Evolutionary conservation across 2,329 filamentous ascomycete species (phyloP), one percentile per base, ranked within the genome.

Genomic region (Cladosporium oxysporum): DNA sequence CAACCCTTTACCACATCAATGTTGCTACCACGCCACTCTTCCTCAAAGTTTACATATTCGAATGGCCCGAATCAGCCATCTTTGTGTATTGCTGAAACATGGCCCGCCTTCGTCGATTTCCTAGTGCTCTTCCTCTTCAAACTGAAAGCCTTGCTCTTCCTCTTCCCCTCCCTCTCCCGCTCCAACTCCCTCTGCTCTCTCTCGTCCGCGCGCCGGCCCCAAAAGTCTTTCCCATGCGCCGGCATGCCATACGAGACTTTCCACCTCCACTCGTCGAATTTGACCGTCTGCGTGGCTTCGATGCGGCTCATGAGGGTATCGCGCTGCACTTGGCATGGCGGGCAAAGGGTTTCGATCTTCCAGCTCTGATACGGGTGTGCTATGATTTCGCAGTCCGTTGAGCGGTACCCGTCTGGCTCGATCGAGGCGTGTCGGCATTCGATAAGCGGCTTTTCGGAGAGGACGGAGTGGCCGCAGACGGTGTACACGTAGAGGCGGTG

Each of bases 401-500:
- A 73, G 66, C 64, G 71, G 10, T 67, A 67, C 33, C 65, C 50
- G 37, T 49, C 60, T 14, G 73, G 69, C 26, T 69, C 66, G 58
- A 69, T 66, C n/a, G 71, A 71, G 18, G 73, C 71, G 60, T 73
- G 64, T 33, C 71, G 71, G 68, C 80, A 82, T 63, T 71, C 72
- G 37, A 75, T 70, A 35, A 80, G 66, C 5, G 79, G 78, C 16
- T 65, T 69, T 0, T 71, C 66, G 41, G 76, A 74, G 65, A 76
- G 75, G 14, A 71, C 71, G 18, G 76, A 76, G 70, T 82, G 80
- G 23, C 80, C 80, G 72, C 80, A 82, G 35, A 73, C 75, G 8
- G 76, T 66, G 71, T 79, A 82, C 66, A 82, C 77, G 71, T 74
- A 77, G 35, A 79, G 75, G 47, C 73, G 76, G 69, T 82, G 79